Evolutionary conservation across 2,329 filamentous ascomycete species (phyloP).

Genomic region (Phaeosphaeriaceae sp.): DNA sequence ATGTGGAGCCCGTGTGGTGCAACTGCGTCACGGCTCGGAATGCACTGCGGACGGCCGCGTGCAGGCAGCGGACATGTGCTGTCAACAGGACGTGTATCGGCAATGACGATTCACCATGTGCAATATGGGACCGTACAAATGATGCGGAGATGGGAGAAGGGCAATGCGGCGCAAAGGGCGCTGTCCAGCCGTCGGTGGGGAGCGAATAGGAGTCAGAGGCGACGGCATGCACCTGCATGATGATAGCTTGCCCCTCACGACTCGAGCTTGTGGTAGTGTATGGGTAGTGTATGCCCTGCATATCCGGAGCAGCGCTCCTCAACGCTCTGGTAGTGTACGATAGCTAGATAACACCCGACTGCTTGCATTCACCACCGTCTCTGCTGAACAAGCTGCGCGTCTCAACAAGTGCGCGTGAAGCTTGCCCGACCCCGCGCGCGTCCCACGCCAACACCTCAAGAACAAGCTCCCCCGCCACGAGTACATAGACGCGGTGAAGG

Average conservation of each 20-base stretch:
- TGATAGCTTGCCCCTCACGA: not conserved
- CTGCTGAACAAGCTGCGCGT: not conserved
- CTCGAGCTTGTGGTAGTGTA: not conserved
- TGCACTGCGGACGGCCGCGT: slow-evolving; percentile 17
- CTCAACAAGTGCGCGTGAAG: slow-evolving; percentile 7
- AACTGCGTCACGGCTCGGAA: slow-evolving; percentile 23
- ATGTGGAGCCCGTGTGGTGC: slow-evolving; percentile 10
- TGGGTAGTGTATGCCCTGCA: slow-evolving; percentile 14
- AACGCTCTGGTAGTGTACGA: slow-evolving; percentile 19
- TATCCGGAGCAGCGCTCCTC: slow-evolving; percentile 3
- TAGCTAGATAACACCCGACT: not conserved
- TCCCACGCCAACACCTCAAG: slow-evolving; percentile 13
- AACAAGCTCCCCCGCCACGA: slow-evolving; percentile 5
- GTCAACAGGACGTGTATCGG: no score
- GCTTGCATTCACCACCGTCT: not conserved
- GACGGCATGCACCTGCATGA: slow-evolving; percentile 23
- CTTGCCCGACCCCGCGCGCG: slow-evolving; percentile 22
- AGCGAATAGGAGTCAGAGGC: slow-evolving; percentile 7
- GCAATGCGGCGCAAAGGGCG: slow-evolving; percentile 14
- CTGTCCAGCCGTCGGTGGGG: slow-evolving; percentile 1
- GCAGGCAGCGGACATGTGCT: slow-evolving; percentile 3
- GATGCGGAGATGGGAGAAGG: slow-evolving; percentile 5
- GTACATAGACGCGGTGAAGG: slow-evolving; percentile 9
- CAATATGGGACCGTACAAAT: not conserved
- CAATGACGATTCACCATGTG: not conserved